A percentile compares a stretch with the other conserved stretches of the same genome.
phyloP scores from a whole-genome alignment of 2,329 filamentous ascomycete genomes.

The Trichophyton simii region DNA sequence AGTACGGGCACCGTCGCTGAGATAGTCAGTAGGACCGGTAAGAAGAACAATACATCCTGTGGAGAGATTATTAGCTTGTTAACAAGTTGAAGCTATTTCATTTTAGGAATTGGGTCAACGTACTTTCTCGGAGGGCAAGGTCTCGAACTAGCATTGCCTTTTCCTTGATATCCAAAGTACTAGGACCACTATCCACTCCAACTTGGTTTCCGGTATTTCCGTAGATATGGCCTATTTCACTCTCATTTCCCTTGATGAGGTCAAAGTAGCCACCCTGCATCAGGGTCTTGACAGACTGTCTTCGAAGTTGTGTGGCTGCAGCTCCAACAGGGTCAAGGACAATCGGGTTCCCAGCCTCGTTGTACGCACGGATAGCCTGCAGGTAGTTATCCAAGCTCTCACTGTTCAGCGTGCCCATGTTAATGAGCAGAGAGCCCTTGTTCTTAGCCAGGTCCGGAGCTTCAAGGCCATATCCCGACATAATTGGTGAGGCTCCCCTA shows the following conservation, averaged over 20 bases:
- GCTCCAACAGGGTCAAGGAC: constrained; percentile 85
- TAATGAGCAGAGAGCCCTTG: constrained; percentile 70
- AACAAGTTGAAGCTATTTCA: neutral
- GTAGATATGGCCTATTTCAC: constrained; percentile 65
- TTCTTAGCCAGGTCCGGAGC: constrained; percentile 66
- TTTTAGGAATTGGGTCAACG: constrained; percentile 5
- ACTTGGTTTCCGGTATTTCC: constrained; percentile 55
- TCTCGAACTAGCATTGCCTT: constrained; percentile 50
- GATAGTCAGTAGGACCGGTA: constrained; percentile 65
- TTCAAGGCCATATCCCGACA: constrained; percentile 79
- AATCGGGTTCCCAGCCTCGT: constrained; percentile 59
- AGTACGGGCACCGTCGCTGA: constrained; percentile 61
- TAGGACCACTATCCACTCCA: constrained; percentile 67
- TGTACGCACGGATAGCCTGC: constrained; percentile 69
- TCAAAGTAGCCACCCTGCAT: constrained; percentile 65
- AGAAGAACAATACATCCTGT: constrained; percentile 57
- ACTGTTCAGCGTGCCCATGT: constrained; percentile 84
- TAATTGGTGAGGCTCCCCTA: constrained; percentile 75
- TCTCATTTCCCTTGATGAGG: constrained; percentile 88
- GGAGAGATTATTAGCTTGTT: neutral
- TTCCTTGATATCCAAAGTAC: constrained; percentile 41
- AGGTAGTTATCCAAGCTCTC: constrained; percentile 60
- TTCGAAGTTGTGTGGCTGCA: constrained; percentile 65
- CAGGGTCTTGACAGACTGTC: constrained; percentile 57
- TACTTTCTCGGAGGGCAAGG: constrained; percentile 54